phyloP scores from a whole-genome alignment of 768 basidiomycete species.

The Lentinus brumalis region DNA sequence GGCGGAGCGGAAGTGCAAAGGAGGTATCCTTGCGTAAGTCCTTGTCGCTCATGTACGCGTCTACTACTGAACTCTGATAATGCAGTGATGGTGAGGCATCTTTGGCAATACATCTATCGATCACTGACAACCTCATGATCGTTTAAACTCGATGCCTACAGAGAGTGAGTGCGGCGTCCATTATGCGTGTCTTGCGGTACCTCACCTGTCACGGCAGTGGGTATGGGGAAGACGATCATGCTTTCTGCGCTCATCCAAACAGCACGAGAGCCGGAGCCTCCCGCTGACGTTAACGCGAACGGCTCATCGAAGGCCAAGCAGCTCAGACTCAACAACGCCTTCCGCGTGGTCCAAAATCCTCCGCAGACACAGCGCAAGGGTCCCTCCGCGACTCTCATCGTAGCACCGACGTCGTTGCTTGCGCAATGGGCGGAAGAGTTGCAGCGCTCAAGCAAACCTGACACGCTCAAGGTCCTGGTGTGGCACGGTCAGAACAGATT shows the following conservation, averaged over 20 bases:
- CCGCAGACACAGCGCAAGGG: constrained; percentile 36
- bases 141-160: not conserved
- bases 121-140: not conserved
- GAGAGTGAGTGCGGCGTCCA: constrained; percentile 20
- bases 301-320: constrained; percentile 50
- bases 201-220: constrained; percentile 54
- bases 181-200: not conserved
- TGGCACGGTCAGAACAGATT: constrained; percentile 90
- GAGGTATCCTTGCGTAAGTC: constrained; percentile 85
- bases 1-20: constrained; percentile 72
- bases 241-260: constrained; percentile 86
- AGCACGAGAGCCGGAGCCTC: constrained; percentile 50
- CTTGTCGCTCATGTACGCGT: too few relatives aligned
- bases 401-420: constrained; percentile 89
- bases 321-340: constrained; percentile 62
- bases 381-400: constrained; percentile 77
- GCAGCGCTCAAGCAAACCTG: constrained; percentile 76
- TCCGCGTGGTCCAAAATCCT: constrained; percentile 43
- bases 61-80: not conserved
- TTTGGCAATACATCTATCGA: not conserved
- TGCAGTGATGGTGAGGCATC: constrained; percentile 7
- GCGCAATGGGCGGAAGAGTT: constrained; percentile 95
- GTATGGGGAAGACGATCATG: constrained; percentile 97
- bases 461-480: constrained; percentile 63
- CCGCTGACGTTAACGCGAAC: constrained; percentile 28